Percentiles rank a stretch among this genome's conserved stretches.
Conservation (phyloP, 2,329 filamentous ascomycete genomes). For the Diaporthe australafricana region DNA sequence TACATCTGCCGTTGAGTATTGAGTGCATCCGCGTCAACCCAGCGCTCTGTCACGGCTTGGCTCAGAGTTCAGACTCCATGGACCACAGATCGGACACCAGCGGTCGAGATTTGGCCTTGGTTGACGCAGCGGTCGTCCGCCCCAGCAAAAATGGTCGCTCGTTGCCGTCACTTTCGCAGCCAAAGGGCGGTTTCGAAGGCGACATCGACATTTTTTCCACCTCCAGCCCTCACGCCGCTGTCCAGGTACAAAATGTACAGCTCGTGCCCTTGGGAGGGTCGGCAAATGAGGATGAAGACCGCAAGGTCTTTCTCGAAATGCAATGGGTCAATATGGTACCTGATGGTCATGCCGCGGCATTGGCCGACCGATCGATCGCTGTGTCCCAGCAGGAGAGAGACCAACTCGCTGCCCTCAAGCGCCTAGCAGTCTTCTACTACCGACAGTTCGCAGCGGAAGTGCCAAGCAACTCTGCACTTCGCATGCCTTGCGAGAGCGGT, state of each 20-base stretch:
- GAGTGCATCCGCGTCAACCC: not conserved
- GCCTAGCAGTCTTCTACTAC: conserved; percentile 15
- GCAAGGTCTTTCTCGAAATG: conserved; percentile 8
- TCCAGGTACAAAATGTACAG: not conserved
- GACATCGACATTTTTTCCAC: not conserved
- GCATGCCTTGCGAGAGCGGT: too few species aligned
- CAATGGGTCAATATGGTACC: not conserved
- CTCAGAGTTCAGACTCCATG: too few species aligned
- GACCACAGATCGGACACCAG: not conserved
- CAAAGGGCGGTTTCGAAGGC: not conserved
- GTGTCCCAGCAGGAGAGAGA: not conserved
- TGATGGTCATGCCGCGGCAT: not conserved
- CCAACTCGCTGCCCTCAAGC: not conserved
- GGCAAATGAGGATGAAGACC: not conserved
- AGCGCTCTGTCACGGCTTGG: not conserved
- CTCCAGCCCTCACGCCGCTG: not conserved
- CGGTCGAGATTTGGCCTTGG: not conserved
- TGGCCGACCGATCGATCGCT: too few species aligned
- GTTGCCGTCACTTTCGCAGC: too few species aligned
- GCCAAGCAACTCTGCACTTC: not conserved
- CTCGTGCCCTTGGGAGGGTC: not conserved
- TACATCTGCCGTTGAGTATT: not conserved
- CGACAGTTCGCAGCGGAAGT: not conserved
- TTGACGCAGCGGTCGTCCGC: not conserved
- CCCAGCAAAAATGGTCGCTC: too few species aligned